Percentiles rank a stretch among this genome's conserved stretches.
These are phyloP conservation scores for Peronospora farinosa DNA, from an alignment of 352 stramenopile species.

Conservation along the genomic window DNA sequence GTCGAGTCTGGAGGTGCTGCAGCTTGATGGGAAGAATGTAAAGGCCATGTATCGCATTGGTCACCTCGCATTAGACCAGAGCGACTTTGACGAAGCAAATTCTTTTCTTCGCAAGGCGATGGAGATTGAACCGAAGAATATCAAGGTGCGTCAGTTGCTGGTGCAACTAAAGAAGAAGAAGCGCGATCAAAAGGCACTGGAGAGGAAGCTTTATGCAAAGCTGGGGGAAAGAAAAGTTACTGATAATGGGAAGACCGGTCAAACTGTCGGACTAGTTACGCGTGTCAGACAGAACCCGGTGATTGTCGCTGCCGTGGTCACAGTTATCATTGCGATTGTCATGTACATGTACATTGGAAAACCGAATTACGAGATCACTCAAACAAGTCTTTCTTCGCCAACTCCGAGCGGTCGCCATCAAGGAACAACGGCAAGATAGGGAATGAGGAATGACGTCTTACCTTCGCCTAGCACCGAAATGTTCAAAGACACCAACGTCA, in stretches of 20 bases:
- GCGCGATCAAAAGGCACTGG: constrained; percentile 42
- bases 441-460: too few relatives aligned
- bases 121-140: constrained; percentile 57
- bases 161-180: constrained; percentile 66
- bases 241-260: constrained; percentile 5
- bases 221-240: constrained; percentile 29
- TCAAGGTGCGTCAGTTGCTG: constrained; percentile 58
- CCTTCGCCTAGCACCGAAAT: too few relatives aligned
- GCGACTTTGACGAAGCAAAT: constrained; percentile 61
- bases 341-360: constrained; percentile 60
- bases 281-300: constrained; percentile 34
- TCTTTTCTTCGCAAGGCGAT: constrained; percentile 57
- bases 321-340: constrained; percentile 46
- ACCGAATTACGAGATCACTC: constrained; percentile 41
- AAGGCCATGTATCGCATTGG: constrained; percentile 77
- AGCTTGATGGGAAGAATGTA: constrained; percentile 63
- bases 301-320: constrained; percentile 38
- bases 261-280: constrained; percentile 13
- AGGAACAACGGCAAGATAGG: too few relatives aligned
- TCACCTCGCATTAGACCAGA: constrained; percentile 65
- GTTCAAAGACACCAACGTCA: too few relatives aligned
- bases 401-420: too few relatives aligned
- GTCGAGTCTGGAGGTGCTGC: constrained; percentile 73
- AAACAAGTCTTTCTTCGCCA: too few relatives aligned
- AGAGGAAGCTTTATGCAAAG: constrained; percentile 70